A percentile compares a stretch with the other conserved stretches of the same genome.
Evolutionary conservation across 441 rosid species (phyloP).

Genomic region (Gossypium armourianum): DNA sequence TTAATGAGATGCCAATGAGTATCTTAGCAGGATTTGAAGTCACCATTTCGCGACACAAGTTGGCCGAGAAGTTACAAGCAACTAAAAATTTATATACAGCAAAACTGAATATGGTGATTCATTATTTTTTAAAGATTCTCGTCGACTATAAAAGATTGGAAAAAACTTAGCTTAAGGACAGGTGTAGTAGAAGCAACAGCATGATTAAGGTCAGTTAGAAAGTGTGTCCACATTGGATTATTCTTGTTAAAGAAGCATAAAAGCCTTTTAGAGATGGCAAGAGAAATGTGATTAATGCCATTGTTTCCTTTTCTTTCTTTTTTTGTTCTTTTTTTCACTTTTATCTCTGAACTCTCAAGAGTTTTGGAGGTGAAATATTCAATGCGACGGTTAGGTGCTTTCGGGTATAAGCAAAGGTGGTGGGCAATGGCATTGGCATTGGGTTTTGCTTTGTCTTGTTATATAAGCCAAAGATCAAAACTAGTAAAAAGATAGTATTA

Average conservation of each 20-base stretch:
- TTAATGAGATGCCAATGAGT: constrained; percentile 56
- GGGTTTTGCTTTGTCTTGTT: constrained; percentile 36
- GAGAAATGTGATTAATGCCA: constrained; percentile 7
- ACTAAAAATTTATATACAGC: neutral
- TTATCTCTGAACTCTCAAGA: neutral
- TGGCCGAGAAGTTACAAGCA: constrained; percentile 4
- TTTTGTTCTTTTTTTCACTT: neutral
- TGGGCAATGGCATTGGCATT: constrained; percentile 2
- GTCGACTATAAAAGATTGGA: constrained; percentile 13
- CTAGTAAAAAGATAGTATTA: neutral
- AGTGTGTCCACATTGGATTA: constrained; percentile 31
- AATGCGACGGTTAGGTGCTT: constrained; percentile 53
- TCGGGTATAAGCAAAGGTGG: constrained; percentile 78
- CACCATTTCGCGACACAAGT: constrained; percentile 24
- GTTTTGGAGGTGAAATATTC: constrained; percentile 24
- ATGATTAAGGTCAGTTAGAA: constrained; percentile 44
- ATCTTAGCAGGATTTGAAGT: constrained; percentile 36
- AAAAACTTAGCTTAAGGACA: neutral
- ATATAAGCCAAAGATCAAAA: constrained; percentile 26
- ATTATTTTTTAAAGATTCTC: constrained; percentile 9
- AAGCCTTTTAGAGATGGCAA: constrained; percentile 15
- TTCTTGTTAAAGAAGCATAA: constrained; percentile 54
- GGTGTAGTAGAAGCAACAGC: constrained; percentile 7
- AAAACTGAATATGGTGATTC: constrained; percentile 6
- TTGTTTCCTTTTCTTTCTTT: neutral